Evolutionary conservation across 2,329 filamentous ascomycete species (phyloP), one percentile per base, ranked within the genome.

Genomic region (Botrytis galanthina): DNA sequence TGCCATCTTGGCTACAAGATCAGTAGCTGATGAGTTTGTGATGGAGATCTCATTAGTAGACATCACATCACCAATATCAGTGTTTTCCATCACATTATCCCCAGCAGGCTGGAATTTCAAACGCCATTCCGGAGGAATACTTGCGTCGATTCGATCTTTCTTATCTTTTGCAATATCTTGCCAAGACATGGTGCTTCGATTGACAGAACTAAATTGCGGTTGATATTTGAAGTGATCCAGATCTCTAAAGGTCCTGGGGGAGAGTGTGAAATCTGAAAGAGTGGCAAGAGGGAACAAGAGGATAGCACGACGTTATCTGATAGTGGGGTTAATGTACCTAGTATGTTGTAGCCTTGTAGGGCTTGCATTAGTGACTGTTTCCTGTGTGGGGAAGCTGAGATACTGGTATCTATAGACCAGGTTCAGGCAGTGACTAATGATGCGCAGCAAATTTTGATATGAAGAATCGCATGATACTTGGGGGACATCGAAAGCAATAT

Each of bases 101-200:
- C 90, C 85, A 75, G 87, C 90, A n/a, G 81, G 73, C 73, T 88
- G 85, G 74, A 89, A 83, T 70, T 85, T 81, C 35, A 83, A 80
- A 39, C 83, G 83, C 89, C 89, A 91, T 82, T 87, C 84, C 44
- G 83, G 70, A 0, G 89, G 88, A 70, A 91, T 90, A 3, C 86
- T 82, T 12, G 84, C 82, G 32, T 86, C 81, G 70, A 89, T 85
- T 1, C 85, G 82, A 46, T 87, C 84, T 54, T 87, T 84, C 80
- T 91, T 91, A 42, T 83, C 82, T 71, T 84, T 81, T 29, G 85
- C 88, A 14, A 82, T 77, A 5, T 81, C 77, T 80, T 87, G 80
- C 89, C 89, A 91, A 29, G 72, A 74, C 76, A 78, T 69, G 18
- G 76, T 22, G 10, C 14, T 42, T 8, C 20, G 18, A 32, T 32